Evolutionary conservation across 108 stramenopile species (phyloP).

Genomic region (Skeletonema menzelii): DNA sequence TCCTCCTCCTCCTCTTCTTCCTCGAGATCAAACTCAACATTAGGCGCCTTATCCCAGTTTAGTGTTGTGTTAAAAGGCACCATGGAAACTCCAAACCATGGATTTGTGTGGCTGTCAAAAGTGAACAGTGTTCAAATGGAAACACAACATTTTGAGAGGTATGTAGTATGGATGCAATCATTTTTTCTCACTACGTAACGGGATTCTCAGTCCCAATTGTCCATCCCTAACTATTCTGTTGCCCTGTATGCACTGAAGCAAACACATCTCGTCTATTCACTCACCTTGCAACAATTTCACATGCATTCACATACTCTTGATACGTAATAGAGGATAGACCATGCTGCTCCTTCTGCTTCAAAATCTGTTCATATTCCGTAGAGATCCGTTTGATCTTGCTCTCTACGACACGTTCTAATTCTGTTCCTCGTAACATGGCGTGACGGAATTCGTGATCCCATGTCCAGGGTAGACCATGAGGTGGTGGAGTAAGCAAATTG

Average conservation of each 20-base stretch:
- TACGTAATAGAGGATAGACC: neutral
- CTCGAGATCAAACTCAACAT: constrained; percentile 33
- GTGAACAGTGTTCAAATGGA: neutral
- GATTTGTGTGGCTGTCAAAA: constrained; percentile 28
- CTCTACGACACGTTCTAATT: constrained; percentile 21
- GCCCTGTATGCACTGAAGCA: no score
- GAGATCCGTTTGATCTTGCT: constrained; percentile 13
- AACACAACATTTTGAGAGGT: neutral
- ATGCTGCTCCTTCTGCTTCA: neutral
- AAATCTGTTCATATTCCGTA: constrained; percentile 11
- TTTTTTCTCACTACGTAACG: neutral
- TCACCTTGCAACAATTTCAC: constrained; percentile 7
- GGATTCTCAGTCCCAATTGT: neutral
- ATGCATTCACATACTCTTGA: constrained; percentile 31
- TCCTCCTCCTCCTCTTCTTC: neutral
- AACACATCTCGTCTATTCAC: neutral
- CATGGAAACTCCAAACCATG: constrained; percentile 25
- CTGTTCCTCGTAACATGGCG: constrained; percentile 10
- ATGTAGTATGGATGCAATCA: neutral
- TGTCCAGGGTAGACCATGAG: constrained; percentile 21
- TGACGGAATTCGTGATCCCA: constrained; percentile 3
- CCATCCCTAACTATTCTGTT: neutral
- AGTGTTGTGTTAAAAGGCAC: constrained; percentile 31
- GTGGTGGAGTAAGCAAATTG: constrained; percentile 17
- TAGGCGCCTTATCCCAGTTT: constrained; percentile 13